phyloP scores from a whole-genome alignment of 1,139 yeast genomes.

The Scheffersomyces quercinus region DNA sequence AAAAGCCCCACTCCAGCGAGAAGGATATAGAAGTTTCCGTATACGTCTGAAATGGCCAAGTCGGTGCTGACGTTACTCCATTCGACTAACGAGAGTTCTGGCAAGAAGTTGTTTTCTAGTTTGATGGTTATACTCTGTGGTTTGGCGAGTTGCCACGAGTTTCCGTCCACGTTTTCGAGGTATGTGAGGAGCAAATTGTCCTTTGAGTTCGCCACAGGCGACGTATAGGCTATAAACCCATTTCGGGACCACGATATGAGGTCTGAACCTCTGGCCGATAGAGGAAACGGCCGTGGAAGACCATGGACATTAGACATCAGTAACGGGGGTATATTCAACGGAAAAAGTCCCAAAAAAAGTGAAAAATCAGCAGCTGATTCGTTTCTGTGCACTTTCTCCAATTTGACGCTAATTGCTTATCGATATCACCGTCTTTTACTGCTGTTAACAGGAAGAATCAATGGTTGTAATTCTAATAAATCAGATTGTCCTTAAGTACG shows the following conservation, averaged over 20 bases:
- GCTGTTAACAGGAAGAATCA: too few relatives aligned
- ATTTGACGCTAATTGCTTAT: too few relatives aligned
- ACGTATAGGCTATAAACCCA: constrained; percentile 68
- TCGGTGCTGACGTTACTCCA: constrained; percentile 60
- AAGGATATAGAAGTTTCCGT: constrained; percentile 52
- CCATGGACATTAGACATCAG: neutral
- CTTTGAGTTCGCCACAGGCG: constrained; percentile 22
- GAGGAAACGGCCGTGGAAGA: neutral
- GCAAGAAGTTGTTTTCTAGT: constrained; percentile 32
- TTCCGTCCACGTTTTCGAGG: constrained; percentile 64
- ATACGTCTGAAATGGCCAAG: constrained; percentile 49
- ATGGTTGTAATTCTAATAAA: too few relatives aligned
- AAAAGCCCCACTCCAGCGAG: constrained; percentile 47
- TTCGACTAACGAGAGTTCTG: constrained; percentile 32
- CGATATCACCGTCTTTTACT: too few relatives aligned
- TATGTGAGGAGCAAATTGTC: constrained; percentile 54
- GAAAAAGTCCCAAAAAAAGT: too few relatives aligned
- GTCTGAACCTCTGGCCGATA: constrained; percentile 3
- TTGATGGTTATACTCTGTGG: constrained; percentile 44
- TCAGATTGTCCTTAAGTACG: too few relatives aligned
- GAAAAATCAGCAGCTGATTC: too few relatives aligned
- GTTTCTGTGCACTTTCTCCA: too few relatives aligned
- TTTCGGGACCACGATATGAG: constrained; percentile 70
- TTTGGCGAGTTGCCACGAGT: constrained; percentile 63
- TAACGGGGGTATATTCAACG: too few relatives aligned